Conservation (phyloP, 495 filamentous ascomycete species). For the Xylaria intraflava region DNA sequence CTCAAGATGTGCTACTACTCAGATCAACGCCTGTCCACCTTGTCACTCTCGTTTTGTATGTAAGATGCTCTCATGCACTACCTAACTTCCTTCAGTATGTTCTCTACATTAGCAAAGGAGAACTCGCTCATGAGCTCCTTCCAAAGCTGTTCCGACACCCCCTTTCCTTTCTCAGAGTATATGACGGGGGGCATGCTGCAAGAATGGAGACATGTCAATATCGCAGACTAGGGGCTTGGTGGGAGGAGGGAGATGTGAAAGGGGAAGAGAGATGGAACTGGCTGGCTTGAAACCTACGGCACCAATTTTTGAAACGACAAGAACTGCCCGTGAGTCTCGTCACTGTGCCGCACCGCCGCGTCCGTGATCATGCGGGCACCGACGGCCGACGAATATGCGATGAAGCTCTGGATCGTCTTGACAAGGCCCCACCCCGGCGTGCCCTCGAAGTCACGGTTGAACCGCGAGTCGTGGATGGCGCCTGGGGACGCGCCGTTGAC, state of each 20-base stretch:
- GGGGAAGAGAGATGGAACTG: too few relatives aligned
- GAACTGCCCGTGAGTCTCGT: conserved; percentile 38
- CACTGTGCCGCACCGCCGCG: conserved; percentile 29
- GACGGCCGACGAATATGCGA: conserved; percentile 23
- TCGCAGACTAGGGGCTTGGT: neutral
- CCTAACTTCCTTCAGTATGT: neutral
- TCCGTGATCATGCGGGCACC: conserved; percentile 35
- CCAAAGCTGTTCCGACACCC: conserved; percentile 28
- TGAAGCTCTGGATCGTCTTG: conserved; percentile 8
- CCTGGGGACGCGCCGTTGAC: conserved; percentile 41
- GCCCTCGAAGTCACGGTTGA: conserved; percentile 24
- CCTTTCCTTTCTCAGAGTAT: conserved; percentile 31
- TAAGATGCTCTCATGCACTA: too few relatives aligned
- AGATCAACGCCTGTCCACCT: too few relatives aligned
- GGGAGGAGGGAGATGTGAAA: too few relatives aligned
- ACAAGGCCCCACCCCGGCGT: conserved; percentile 10
- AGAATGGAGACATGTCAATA: conserved; percentile 9
- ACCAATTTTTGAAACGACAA: conserved; percentile 29
- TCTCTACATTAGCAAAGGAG: conserved; percentile 20
- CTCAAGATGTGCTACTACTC: too few relatives aligned
- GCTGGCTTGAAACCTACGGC: conserved; percentile 33
- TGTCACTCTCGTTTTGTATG: too few relatives aligned
- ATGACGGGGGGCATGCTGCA: conserved; percentile 2
- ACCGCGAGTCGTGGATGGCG: conserved; percentile 28
- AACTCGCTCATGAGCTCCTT: conserved; percentile 37